Conservation (phyloP, 495 filamentous ascomycete genomes). For the Penicillium salamii region DNA sequence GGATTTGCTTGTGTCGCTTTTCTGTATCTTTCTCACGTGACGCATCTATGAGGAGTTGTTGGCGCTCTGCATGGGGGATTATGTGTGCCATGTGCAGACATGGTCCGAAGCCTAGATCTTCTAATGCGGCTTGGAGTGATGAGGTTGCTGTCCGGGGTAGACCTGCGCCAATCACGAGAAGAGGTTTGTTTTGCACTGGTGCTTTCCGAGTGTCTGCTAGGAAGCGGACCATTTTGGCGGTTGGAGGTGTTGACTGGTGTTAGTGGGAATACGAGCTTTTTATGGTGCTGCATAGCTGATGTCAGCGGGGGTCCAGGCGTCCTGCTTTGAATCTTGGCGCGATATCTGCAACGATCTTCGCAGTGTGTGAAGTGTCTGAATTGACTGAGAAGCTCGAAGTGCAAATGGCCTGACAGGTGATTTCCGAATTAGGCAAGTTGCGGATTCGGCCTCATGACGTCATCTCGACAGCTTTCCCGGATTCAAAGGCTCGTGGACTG, state of each 20-base stretch:
- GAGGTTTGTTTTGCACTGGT: background rate
- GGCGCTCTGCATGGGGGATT: constrained; percentile 8
- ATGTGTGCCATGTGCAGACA: constrained; percentile 17
- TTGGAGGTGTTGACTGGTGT: too few species aligned
- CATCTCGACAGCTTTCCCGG: too few species aligned
- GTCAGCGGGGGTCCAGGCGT: too few species aligned
- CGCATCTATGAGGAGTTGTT: constrained; percentile 6
- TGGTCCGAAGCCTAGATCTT: constrained; percentile 5
- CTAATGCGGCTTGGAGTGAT: constrained; percentile 14
- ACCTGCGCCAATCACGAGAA: constrained; percentile 13
- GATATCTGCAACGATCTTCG: too few species aligned
- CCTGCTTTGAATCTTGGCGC: too few species aligned
- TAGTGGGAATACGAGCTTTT: background rate
- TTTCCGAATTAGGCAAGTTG: too few species aligned
- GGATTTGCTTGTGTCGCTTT: constrained; percentile 5
- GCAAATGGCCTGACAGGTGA: too few species aligned
- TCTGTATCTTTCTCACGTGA: background rate
- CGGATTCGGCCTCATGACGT: too few species aligned
- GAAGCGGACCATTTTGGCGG: constrained; percentile 10
- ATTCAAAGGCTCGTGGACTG: too few species aligned
- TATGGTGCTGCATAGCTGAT: too few species aligned
- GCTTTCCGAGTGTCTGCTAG: constrained; percentile 4
- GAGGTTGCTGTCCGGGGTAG: constrained; percentile 15
- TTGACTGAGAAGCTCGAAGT: too few species aligned
- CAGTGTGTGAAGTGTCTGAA: too few species aligned